Conservation (phyloP, 2,329 filamentous ascomycete species). For the Cytospora piceicola region DNA sequence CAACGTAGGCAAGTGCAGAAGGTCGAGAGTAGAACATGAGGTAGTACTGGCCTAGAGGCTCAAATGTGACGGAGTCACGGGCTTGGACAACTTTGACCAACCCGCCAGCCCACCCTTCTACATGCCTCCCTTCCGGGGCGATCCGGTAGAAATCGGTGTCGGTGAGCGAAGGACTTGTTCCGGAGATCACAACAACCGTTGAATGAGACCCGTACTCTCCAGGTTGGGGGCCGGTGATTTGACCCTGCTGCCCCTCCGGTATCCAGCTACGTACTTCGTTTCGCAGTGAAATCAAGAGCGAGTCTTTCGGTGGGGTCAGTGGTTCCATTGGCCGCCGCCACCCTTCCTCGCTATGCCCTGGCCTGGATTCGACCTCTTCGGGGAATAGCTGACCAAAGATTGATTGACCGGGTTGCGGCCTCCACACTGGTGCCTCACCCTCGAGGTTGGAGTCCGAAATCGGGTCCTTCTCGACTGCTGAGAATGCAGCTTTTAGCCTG, state of each 20-base stretch:
- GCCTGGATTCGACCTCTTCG: slow-evolving; percentile 1
- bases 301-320: slow-evolving; percentile 6
- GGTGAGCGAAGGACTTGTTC: slow-evolving; percentile 61
- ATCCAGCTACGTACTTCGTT: slow-evolving; percentile 31
- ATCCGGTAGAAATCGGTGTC: slow-evolving; percentile 74
- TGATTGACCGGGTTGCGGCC: neutral
- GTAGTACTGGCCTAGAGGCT: slow-evolving; percentile 67
- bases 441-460: neutral
- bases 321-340: neutral
- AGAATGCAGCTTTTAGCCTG: slow-evolving; percentile 1
- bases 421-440: too few species aligned
- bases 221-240: slow-evolving; percentile 8
- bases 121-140: slow-evolving; percentile 62
- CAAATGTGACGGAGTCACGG: slow-evolving; percentile 65
- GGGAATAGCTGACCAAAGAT: slow-evolving; percentile 26
- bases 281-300: slow-evolving; percentile 24
- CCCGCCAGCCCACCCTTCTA: slow-evolving; percentile 69
- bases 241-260: neutral
- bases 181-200: slow-evolving; percentile 57
- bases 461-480: neutral
- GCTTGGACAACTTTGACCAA: slow-evolving; percentile 68
- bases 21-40: slow-evolving; percentile 65
- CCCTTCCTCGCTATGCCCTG: neutral
- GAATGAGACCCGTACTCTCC: slow-evolving; percentile 28
- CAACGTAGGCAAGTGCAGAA: slow-evolving; percentile 65